Conservation (phyloP, 768 basidiomycete species). For the Hemileccinum rubropunctum region DNA sequence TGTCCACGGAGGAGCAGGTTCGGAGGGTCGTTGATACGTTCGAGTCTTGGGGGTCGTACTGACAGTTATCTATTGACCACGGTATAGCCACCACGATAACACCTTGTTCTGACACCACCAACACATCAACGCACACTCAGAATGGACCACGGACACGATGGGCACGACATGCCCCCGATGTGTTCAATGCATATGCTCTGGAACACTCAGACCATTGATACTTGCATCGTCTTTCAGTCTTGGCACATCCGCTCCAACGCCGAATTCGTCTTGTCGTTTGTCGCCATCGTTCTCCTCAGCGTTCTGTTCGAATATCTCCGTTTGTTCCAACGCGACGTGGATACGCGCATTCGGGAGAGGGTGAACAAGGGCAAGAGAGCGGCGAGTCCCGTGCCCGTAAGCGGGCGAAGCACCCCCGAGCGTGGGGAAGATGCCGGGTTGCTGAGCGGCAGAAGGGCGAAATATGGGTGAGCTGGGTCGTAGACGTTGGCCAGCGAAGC, state of each 20-base stretch:
- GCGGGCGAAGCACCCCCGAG: slow-evolving; percentile 42
- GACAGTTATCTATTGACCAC: neutral
- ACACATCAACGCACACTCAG: no score
- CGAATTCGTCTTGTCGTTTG: slow-evolving; percentile 61
- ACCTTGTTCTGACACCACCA: neutral
- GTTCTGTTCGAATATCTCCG: slow-evolving; percentile 82
- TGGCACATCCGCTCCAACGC: slow-evolving; percentile 69
- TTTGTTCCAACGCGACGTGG: slow-evolving; percentile 55
- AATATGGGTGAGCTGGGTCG: slow-evolving; percentile 41
- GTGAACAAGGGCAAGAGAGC: slow-evolving; percentile 51
- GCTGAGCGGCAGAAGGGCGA: slow-evolving; percentile 45
- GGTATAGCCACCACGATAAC: slow-evolving; percentile 9
- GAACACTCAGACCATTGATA: slow-evolving; percentile 78
- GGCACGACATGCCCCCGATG: slow-evolving; percentile 46
- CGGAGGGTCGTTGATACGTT: slow-evolving; percentile 29
- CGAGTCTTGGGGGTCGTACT: no score
- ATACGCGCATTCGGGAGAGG: slow-evolving; percentile 51
- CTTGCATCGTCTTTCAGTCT: slow-evolving; percentile 74
- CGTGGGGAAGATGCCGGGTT: slow-evolving; percentile 52
- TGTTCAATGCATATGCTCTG: slow-evolving; percentile 87
- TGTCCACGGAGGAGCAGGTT: slow-evolving; percentile 57
- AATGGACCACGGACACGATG: slow-evolving; percentile 46
- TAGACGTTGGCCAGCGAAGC: neutral
- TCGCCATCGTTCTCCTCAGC: slow-evolving; percentile 63
- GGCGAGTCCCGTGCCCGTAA: slow-evolving; percentile 30